Base-by-base conservation (phyloP, 352 stramenopile genomes). In the Lagenidium giganteum region DNA sequence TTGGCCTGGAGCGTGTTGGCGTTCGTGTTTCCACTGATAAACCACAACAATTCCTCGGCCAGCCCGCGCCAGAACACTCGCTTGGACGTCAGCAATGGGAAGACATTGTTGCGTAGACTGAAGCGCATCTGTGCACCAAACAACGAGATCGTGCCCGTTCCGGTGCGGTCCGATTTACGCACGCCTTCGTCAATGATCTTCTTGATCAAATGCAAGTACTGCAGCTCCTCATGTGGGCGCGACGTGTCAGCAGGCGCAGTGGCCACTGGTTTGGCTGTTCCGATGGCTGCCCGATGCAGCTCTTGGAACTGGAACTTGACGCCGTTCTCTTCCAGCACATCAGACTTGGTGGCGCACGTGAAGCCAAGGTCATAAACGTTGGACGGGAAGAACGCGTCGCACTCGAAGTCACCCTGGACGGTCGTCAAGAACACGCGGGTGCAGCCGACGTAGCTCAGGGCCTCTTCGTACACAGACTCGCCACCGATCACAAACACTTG, bases 31-130 rank as follows among this genome's bases (percentile, higher is more conserved):
- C 96, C 96, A 31, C 72, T 75, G 56, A 99, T 89, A 66, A 99
- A 99, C 96, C 96, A 99, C 34, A 99, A 65, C 26, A 99, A 66
- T 66, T 99, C 97, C 68, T 99, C 96, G 0, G 95, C 96, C 30
- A 99, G 94, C 31, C 96, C 96, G 34, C 96, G 72, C 95, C 95
- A 99, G 61, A 99, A 99, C 22, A 98, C 96, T 28, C 83, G 68
- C 75, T 99, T 99, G 9, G 97, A 99, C 16, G 97, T 99, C 17
- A 99, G 60, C 23, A 99, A 68, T 6, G 97, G 97, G 46, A 99
- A 93, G 8, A 74, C 70, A 24, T 90, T 83, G 54, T 98, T 63
- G 16, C 93, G 73, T 8, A 99, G 67, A 50, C 69, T 89, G 57
- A 97, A 99, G 16, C 83, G 67, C 87, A 95, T 95, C 65, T 98